Evolutionary conservation across 495 filamentous ascomycete species (phyloP).

Genomic region (Hypoxylon rickii): DNA sequence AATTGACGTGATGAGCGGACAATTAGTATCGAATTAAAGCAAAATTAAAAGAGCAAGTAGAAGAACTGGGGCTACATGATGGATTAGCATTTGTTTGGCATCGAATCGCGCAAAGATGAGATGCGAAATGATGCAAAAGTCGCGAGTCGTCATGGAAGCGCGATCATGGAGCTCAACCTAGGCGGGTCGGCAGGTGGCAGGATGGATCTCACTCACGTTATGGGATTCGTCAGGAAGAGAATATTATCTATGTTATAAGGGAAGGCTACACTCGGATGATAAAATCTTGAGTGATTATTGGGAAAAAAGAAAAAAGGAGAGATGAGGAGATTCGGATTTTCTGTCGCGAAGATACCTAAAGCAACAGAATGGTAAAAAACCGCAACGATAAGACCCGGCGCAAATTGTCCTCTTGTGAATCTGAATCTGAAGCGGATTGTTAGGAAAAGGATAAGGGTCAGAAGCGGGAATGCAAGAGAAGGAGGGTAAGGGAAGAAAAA

Average conservation of each 20-base stretch:
- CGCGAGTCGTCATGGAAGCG: conserved; percentile 31
- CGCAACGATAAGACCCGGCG: conserved; percentile 30
- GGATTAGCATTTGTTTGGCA: conserved; percentile 39
- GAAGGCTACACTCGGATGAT: conserved; percentile 1
- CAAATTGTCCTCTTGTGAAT: conserved; percentile 30
- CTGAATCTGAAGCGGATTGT: conserved; percentile 29
- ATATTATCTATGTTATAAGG: conserved; percentile 5
- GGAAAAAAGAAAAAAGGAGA: conserved; percentile 13
- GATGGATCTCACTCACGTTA: conserved; percentile 42
- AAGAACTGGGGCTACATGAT: conserved; percentile 26
- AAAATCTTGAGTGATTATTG: conserved; percentile 9
- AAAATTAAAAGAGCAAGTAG: conserved; percentile 23
- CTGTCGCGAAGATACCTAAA: conserved; percentile 13
- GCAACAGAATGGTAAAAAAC: conserved; percentile 23
- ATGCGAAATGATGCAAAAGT: conserved; percentile 12
- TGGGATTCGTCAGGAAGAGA: conserved; percentile 16
- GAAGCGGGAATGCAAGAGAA: conserved; percentile 9
- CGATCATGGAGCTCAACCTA: conserved; percentile 23
- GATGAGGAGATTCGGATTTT: neutral
- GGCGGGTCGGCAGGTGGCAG: conserved; percentile 37
- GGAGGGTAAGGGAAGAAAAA: conserved; percentile 16
- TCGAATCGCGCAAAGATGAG: conserved; percentile 22
- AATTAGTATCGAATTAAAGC: neutral
- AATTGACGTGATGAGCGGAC: conserved; percentile 6
- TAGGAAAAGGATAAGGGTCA: conserved; percentile 23